Evolutionary conservation across 2,329 filamentous ascomycete genomes (phyloP).

Genomic region (Penicillium sp.): DNA sequence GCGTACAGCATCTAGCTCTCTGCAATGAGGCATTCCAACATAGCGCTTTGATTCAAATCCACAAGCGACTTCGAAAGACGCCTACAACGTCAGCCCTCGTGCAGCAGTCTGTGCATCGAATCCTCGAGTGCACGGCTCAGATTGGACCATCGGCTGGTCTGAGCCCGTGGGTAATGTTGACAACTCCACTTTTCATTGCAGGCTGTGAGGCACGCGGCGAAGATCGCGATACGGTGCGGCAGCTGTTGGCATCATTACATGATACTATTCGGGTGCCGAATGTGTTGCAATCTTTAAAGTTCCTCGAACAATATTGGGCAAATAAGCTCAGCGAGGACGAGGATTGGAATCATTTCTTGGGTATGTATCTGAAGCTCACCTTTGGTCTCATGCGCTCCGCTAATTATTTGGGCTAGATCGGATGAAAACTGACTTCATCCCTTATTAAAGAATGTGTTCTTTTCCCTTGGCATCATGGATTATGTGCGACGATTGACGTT

Average conservation of each 20-base stretch:
- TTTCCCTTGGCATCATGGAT: conserved; percentile 12
- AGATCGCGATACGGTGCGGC: conserved; percentile 40
- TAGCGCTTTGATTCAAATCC: conserved; percentile 49
- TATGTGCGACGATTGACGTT: conserved; percentile 25
- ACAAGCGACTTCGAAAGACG: conserved; percentile 42
- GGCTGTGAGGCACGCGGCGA: conserved; percentile 46
- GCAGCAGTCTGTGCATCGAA: conserved; percentile 42
- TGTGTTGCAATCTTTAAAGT: conserved; percentile 46
- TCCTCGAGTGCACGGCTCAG: conserved; percentile 44
- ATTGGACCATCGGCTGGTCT: conserved; percentile 46
- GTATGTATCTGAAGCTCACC: conserved; percentile 27
- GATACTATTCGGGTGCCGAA: conserved; percentile 48
- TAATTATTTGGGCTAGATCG: conserved; percentile 32
- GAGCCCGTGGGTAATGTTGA: conserved; percentile 49
- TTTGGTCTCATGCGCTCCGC: not conserved
- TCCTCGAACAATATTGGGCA: conserved; percentile 46
- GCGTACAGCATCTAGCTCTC: conserved; percentile 42
- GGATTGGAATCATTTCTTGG: conserved; percentile 46
- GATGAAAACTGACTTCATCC: conserved; percentile 40
- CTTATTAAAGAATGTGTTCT: conserved; percentile 24
- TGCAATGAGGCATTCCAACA: conserved; percentile 51
- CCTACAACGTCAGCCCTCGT: conserved; percentile 37
- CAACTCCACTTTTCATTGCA: conserved; percentile 50
- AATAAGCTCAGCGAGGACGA: conserved; percentile 39
- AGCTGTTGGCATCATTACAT: conserved; percentile 40